A percentile compares a stretch with the other conserved stretches of the same genome.
Evolutionary conservation across 768 basidiomycete genomes (phyloP).

Genomic region (Boletus barrowsii): DNA sequence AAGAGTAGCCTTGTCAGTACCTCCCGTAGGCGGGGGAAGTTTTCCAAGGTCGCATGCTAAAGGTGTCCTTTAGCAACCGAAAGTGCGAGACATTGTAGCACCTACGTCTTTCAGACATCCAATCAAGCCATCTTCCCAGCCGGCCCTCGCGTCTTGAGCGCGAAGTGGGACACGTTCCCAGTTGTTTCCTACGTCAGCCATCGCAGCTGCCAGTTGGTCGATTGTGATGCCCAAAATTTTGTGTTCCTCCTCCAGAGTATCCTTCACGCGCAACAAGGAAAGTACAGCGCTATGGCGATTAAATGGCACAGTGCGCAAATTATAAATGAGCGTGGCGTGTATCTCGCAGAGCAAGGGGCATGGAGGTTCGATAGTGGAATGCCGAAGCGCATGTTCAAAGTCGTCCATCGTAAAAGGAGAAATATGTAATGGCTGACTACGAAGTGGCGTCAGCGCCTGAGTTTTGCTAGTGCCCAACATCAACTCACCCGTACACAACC

Average conservation of each 20-base stretch:
- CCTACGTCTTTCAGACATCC: slow-evolving; percentile 89
- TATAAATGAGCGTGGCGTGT: slow-evolving; percentile 86
- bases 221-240: slow-evolving; percentile 54
- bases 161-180: slow-evolving; percentile 81
- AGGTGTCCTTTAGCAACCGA: slow-evolving; percentile 4
- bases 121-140: slow-evolving; percentile 90
- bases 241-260: slow-evolving; percentile 42
- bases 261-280: slow-evolving; percentile 48
- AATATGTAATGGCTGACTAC: slow-evolving; percentile 81
- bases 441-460: slow-evolving; percentile 6
- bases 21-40: slow-evolving; percentile 69
- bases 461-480: neutral
- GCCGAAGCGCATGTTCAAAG: slow-evolving; percentile 82
- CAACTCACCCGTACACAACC: slow-evolving; percentile 83
- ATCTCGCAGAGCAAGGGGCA: slow-evolving; percentile 83
- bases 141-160: slow-evolving; percentile 68
- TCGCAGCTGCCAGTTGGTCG: slow-evolving; percentile 60
- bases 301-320: slow-evolving; percentile 79
- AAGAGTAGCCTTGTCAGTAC: slow-evolving; percentile 74
- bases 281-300: slow-evolving; percentile 72
- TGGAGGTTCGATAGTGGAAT: slow-evolving; percentile 62
- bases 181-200: slow-evolving; percentile 81
- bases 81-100: slow-evolving; percentile 19
- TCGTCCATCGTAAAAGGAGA: slow-evolving; percentile 93
- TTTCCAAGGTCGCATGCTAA: slow-evolving; percentile 71